These are phyloP conservation scores for Phytophthora pluvialis DNA, from an alignment of 352 stramenopile species.

Conservation along the genomic window DNA sequence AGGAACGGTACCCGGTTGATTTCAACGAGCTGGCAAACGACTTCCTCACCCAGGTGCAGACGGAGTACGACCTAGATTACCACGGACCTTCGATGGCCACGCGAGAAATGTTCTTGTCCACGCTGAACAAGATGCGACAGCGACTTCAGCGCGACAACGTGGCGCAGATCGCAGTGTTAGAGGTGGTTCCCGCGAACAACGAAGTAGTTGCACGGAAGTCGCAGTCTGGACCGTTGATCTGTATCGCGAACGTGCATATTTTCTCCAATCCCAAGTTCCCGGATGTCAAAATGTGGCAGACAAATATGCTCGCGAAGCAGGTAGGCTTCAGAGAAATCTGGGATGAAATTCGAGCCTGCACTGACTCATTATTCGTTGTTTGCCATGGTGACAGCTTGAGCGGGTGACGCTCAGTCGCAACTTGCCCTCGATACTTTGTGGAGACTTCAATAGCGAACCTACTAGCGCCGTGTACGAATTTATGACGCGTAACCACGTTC, in stretches of 20 bases:
- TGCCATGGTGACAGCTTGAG: slow-evolving; percentile 59
- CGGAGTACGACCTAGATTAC: slow-evolving; percentile 83
- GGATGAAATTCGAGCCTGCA: neutral
- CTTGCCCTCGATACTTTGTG: slow-evolving; percentile 96
- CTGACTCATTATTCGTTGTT: slow-evolving; percentile 9
- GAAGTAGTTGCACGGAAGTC: slow-evolving; percentile 56
- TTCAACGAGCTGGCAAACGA: slow-evolving; percentile 96
- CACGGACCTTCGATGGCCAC: slow-evolving; percentile 64
- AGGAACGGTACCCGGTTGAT: slow-evolving; percentile 94
- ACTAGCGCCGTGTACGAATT: slow-evolving; percentile 97
- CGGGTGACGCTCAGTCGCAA: slow-evolving; percentile 70
- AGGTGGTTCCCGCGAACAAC: slow-evolving; percentile 90
- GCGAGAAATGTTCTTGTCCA: slow-evolving; percentile 63
- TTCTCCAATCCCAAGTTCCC: slow-evolving; percentile 99
- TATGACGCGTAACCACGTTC: slow-evolving; percentile 90
- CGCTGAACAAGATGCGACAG: slow-evolving; percentile 66
- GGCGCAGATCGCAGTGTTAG: slow-evolving; percentile 96
- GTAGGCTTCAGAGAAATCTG: slow-evolving; percentile 27
- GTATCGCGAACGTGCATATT: slow-evolving; percentile 98
- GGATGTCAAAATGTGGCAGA: slow-evolving; percentile 99
- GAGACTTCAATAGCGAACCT: slow-evolving; percentile 99
- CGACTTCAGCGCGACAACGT: slow-evolving; percentile 98
- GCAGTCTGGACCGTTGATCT: slow-evolving; percentile 84
- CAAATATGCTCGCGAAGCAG: slow-evolving; percentile 87
- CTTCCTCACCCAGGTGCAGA: slow-evolving; percentile 71